Evolutionary conservation across 768 basidiomycete genomes (phyloP).

Genomic region (Saitozyma podzolica): DNA sequence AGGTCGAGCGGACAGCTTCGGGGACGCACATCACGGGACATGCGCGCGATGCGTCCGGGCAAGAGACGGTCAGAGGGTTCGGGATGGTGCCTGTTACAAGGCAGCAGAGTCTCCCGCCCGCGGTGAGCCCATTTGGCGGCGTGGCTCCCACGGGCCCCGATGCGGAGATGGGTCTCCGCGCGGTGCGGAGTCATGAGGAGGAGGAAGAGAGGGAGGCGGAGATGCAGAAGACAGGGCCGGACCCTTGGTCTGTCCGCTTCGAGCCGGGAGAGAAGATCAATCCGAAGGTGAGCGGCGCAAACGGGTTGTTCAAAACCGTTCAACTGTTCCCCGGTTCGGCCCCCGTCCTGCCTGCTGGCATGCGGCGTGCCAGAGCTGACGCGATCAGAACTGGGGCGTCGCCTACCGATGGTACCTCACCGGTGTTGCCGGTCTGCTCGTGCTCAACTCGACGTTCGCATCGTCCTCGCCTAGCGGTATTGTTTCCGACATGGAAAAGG

Average conservation of each 20-base stretch:
- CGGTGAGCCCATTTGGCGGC: conserved; percentile 37
- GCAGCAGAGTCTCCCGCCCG: conserved; percentile 29
- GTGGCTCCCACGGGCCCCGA: conserved; percentile 38
- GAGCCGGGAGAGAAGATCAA: conserved; percentile 48
- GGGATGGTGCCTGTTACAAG: conserved; percentile 33
- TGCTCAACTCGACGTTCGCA: conserved; percentile 51
- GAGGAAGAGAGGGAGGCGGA: conserved; percentile 33
- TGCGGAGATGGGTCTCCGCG: conserved; percentile 36
- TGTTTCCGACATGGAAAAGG: conserved; percentile 29
- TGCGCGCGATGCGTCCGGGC: conserved; percentile 4
- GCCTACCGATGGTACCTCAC: conserved; percentile 47
- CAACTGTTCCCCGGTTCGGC: no score
- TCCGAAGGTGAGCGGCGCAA: conserved; percentile 38
- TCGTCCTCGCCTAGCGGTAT: conserved; percentile 50
- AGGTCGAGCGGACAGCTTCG: conserved; percentile 22
- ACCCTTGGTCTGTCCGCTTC: conserved; percentile 47
- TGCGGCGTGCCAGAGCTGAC: neutral
- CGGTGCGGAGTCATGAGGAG: conserved; percentile 36
- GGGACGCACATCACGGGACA: conserved; percentile 13
- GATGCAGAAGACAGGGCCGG: conserved; percentile 33
- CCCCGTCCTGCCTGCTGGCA: no score
- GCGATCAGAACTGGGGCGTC: conserved; percentile 44
- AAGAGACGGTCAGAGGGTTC: conserved; percentile 11
- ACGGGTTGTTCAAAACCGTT: neutral
- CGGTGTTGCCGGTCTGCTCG: conserved; percentile 42